Conservation (phyloP, 2,329 filamentous ascomycete genomes). For the Stagonosporopsis tanaceti region DNA sequence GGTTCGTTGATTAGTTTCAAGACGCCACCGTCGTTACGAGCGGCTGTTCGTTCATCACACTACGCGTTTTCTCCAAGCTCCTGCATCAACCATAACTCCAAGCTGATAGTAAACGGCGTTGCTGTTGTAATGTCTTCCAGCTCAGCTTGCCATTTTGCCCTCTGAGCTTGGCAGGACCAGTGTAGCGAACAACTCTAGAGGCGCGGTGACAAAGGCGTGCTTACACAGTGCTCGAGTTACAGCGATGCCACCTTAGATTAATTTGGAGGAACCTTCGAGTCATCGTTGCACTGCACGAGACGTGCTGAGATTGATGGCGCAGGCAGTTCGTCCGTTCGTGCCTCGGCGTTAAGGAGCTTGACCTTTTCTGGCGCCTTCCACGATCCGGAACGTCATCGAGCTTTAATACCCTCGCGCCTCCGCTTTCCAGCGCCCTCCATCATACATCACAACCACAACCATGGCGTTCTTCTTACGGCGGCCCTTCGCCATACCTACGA, state of each 20-base stretch:
- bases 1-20: neutral
- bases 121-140: neutral
- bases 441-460: slow-evolving; percentile 29
- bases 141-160: neutral
- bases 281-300: slow-evolving; percentile 10
- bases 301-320: slow-evolving; percentile 12
- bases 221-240: neutral
- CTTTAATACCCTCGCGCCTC: slow-evolving; percentile 11
- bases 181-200: neutral
- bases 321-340: slow-evolving; percentile 13
- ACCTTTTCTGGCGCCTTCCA: slow-evolving; percentile 23
- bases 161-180: no score
- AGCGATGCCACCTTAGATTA: neutral
- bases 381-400: slow-evolving; percentile 18
- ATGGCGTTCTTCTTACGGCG: slow-evolving; percentile 73
- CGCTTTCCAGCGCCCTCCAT: slow-evolving; percentile 6
- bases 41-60: neutral
- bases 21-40: neutral
- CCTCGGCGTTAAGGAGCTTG: slow-evolving; percentile 18
- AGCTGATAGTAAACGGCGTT: neutral
- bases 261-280: slow-evolving; percentile 1
- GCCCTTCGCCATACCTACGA: slow-evolving; percentile 68
- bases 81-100: neutral
- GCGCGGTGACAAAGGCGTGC: neutral
- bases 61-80: no score